Evolutionary conservation across 164 flowering plant genomes (phyloP).

Genomic region (Magnolia sinica): DNA sequence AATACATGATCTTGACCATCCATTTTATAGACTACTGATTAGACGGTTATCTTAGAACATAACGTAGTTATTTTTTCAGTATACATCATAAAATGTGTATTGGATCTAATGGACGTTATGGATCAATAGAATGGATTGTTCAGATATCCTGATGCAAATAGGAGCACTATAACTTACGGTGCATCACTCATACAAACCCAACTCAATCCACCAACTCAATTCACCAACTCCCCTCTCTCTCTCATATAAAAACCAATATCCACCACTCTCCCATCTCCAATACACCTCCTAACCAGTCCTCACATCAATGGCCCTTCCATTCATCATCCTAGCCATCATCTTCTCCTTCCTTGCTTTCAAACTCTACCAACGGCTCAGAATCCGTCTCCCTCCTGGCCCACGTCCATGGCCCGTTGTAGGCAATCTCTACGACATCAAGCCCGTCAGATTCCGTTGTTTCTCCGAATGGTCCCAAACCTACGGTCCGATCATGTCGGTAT

Average conservation of each 20-base stretch:
- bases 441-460: slow-evolving; percentile 50
- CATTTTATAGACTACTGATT: too few species aligned
- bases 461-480: slow-evolving; percentile 43
- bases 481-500: slow-evolving; percentile 53
- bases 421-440: slow-evolving; percentile 49
- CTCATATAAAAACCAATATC: not conserved
- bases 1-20: too few species aligned
- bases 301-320: slow-evolving; percentile 5
- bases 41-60: too few species aligned
- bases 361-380: slow-evolving; percentile 27
- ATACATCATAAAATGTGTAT: not conserved
- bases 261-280: not conserved
- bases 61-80: too few species aligned
- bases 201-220: not conserved
- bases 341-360: slow-evolving; percentile 15
- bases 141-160: too few species aligned
- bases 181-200: not conserved
- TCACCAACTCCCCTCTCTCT: slow-evolving; percentile 8
- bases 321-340: not conserved
- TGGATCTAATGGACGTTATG: not conserved
- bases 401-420: slow-evolving; percentile 52
- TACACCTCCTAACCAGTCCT: not conserved
- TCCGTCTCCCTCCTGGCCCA: slow-evolving; percentile 59
- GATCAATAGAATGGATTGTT: not conserved
- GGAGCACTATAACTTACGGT: not conserved